phyloP scores from a whole-genome alignment of 2,329 filamentous ascomycete genomes.

The Ophiostoma ips region DNA sequence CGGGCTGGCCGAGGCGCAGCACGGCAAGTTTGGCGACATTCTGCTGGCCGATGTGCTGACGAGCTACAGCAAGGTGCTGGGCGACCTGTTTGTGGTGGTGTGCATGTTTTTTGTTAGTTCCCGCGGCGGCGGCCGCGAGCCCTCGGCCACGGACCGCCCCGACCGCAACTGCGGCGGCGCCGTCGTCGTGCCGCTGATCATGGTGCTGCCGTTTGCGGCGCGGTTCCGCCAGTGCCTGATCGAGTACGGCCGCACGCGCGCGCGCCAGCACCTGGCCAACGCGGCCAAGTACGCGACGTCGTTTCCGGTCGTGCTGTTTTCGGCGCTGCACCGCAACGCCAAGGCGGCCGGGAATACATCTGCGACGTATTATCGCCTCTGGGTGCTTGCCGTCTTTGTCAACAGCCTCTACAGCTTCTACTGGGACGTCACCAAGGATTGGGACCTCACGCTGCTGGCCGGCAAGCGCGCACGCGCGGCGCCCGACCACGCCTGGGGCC shows the following conservation, averaged over 20 bases:
- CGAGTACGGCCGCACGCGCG: constrained; percentile 63
- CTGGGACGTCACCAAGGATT: constrained; percentile 95
- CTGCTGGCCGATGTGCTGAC: constrained; percentile 88
- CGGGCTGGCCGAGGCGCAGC: constrained; percentile 69
- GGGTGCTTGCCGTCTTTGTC: constrained; percentile 59
- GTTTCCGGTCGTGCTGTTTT: constrained; percentile 79
- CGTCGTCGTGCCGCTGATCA: constrained; percentile 69
- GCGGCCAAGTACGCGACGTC: constrained; percentile 88
- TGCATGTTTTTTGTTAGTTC: constrained; percentile 84
- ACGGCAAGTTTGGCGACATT: constrained; percentile 92
- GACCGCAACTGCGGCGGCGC: constrained; percentile 70
- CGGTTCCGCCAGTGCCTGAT: constrained; percentile 85
- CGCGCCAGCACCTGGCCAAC: constrained; percentile 79
- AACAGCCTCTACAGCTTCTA: constrained; percentile 96
- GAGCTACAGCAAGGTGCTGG: constrained; percentile 84
- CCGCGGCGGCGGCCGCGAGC: constrained; percentile 32
- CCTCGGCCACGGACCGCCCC: constrained; percentile 65
- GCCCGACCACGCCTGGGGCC: constrained; percentile 58
- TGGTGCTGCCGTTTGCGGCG: constrained; percentile 70
- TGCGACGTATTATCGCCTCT: constrained; percentile 37
- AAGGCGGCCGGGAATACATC: constrained; percentile 22
- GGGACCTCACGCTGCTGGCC: constrained; percentile 74
- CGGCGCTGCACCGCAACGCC: constrained; percentile 54
- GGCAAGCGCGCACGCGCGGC: constrained; percentile 43
- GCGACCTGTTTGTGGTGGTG: constrained; percentile 72